These are phyloP conservation scores for Rhamnella rubrinervis DNA, from an alignment of 331 rosid species.

Conservation along the genomic window DNA sequence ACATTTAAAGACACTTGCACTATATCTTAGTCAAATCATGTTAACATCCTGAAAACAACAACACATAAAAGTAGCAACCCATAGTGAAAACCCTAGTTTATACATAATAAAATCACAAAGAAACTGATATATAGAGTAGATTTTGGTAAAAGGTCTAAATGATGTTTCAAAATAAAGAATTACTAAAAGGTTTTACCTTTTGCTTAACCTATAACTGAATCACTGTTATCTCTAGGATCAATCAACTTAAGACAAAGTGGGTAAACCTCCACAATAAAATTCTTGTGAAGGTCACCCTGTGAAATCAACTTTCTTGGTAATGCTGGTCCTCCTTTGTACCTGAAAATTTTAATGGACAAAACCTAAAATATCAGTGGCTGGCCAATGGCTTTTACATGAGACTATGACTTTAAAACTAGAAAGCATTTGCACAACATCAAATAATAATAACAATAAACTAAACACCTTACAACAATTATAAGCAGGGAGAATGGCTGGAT, in stretches of 20 bases:
- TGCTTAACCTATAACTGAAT: slow-evolving; percentile 68
- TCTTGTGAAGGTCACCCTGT: slow-evolving; percentile 63
- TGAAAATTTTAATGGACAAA: slow-evolving; percentile 19
- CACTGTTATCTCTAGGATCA: slow-evolving; percentile 70
- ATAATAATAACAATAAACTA: not conserved
- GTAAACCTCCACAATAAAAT: slow-evolving; percentile 82
- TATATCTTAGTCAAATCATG: too few species aligned
- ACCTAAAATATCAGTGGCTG: slow-evolving; percentile 4
- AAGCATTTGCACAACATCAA: not conserved
- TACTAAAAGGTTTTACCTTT: slow-evolving; percentile 52
- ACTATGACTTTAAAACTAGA: slow-evolving; percentile 2
- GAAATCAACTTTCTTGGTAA: slow-evolving; percentile 88
- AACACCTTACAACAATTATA: not conserved
- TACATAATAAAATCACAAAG: too few species aligned
- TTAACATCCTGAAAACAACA: too few species aligned
- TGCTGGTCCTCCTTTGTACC: slow-evolving; percentile 98
- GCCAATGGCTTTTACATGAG: slow-evolving; percentile 9
- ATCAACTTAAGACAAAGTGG: slow-evolving; percentile 72
- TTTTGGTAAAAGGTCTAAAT: not conserved
- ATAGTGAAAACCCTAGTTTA: too few species aligned
- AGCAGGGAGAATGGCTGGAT: not conserved
- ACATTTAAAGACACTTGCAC: too few species aligned
- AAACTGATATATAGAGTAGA: too few species aligned
- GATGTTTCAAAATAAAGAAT: not conserved
- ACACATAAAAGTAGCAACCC: too few species aligned